Base-by-base conservation (phyloP, 352 stramenopile species). In the Phytopythium chamaehyphon region DNA sequence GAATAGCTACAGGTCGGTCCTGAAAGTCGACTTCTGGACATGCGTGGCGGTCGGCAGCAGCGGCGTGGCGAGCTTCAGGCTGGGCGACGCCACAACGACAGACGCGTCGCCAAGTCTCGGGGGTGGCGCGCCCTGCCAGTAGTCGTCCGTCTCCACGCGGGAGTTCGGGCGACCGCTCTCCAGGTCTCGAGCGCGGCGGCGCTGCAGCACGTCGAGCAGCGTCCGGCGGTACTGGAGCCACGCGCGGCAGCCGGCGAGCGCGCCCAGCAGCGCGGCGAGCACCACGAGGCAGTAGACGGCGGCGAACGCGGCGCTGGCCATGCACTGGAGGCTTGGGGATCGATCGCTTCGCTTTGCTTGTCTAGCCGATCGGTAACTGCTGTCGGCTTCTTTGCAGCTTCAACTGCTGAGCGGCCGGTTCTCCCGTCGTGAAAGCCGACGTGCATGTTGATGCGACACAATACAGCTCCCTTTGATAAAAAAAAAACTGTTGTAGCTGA, bases 281-380 rank as follows among this genome's bases (percentile, higher is more conserved):
- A 73, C 37, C n/a, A 64, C 40, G 16, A 73, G 37, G 56, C 61
- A 69, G 44, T 73, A 73, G 9, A 68, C 51, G 18, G 55, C 44
- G 44, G 65, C 53, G 59, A 62, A 71, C 39, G 45, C 59, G 22
- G 47, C 51, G 33, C 54, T 43, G 43, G 42, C 46, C 31, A 64
- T 51, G 7, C 2, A 12, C 28, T 7, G 14, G 14, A 21, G 42
- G 23, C 21, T 48, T 31, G 19, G 19, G 18, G 40, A 47, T 35
- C 21, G 6, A n/a, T 5, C 19, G 38, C 38, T 44, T 44, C n/a
- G 12, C 15, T 8, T 40, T 21, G 38, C 38, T n/a, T 43, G 38
- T 23, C 19, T 21, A 16, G 39, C 14, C 12, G 15, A 26, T 19
- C 39, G 39, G 10, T 19, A 26, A 18, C 40, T n/a, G 18, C 40